These are phyloP conservation scores for Quaeritorhiza haematococci DNA, from an alignment of 371 early-diverging fungal species.

Conservation along the genomic window DNA sequence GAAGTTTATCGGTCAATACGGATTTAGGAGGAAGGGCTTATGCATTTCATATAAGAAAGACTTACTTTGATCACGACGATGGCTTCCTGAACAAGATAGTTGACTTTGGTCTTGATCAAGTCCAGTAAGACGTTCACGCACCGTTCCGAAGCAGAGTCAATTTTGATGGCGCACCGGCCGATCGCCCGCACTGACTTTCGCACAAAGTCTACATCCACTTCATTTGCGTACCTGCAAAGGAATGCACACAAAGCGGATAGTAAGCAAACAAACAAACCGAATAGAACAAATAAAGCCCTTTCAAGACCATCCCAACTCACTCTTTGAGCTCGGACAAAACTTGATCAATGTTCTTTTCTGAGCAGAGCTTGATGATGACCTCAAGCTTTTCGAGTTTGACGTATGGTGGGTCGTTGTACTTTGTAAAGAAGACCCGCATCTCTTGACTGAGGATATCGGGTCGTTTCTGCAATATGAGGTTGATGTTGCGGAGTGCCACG, in stretches of 20 bases:
- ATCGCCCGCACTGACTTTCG: slow-evolving; percentile 86
- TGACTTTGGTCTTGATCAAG: slow-evolving; percentile 82
- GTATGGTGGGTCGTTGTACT: slow-evolving; percentile 97
- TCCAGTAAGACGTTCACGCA: slow-evolving; percentile 85
- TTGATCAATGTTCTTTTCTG: slow-evolving; percentile 80
- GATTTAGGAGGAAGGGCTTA: background rate
- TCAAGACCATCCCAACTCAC: slow-evolving; percentile 47
- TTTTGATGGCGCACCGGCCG: slow-evolving; percentile 89
- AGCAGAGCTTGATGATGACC: slow-evolving; percentile 83
- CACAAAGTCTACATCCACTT: slow-evolving; percentile 96
- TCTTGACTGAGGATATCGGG: slow-evolving; percentile 85
- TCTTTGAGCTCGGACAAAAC: slow-evolving; percentile 89
- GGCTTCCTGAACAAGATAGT: slow-evolving; percentile 88
- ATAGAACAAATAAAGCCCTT: slow-evolving; percentile 3
- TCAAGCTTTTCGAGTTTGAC: slow-evolving; percentile 96
- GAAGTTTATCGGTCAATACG: too few species aligned
- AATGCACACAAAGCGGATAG: background rate
- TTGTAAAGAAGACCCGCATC: slow-evolving; percentile 94
- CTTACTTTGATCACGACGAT: slow-evolving; percentile 83
- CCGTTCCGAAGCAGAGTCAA: slow-evolving; percentile 79
- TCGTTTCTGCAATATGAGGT: slow-evolving; percentile 87
- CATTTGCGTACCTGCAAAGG: slow-evolving; percentile 78
- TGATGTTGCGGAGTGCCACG: slow-evolving; percentile 91
- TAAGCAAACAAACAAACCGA: background rate
- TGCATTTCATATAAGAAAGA: background rate